Conservation (phyloP, 768 basidiomycete species). For the Auriscalpium microsporum region DNA sequence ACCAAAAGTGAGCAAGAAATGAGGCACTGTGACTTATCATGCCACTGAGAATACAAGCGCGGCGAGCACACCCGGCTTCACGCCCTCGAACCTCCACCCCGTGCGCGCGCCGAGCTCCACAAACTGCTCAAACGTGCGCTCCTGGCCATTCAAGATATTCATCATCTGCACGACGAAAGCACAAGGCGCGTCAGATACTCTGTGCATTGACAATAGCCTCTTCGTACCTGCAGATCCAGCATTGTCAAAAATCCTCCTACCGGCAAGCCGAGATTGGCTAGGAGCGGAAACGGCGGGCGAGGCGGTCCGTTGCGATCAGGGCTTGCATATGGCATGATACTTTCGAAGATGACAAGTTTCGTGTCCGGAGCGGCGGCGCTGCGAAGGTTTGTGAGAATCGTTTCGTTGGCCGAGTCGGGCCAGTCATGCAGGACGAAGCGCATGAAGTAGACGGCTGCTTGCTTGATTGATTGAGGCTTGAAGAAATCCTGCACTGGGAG, state of each 20-base stretch:
- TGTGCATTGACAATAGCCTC: background rate
- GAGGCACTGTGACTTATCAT: background rate
- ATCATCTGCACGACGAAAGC: conserved; percentile 22
- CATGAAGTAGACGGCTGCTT: conserved; percentile 18
- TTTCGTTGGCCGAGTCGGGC: conserved; percentile 7
- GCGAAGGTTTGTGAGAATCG: conserved; percentile 16
- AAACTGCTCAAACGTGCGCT: conserved; percentile 22
- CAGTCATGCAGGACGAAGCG: conserved; percentile 21
- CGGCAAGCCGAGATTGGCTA: conserved; percentile 4
- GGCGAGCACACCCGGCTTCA: background rate
- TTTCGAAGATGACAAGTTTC: conserved; percentile 18
- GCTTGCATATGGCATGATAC: conserved; percentile 12
- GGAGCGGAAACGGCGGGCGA: conserved; percentile 3
- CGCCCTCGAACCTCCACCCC: conserved; percentile 25
- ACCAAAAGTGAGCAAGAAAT: no score
- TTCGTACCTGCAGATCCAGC: conserved; percentile 3
- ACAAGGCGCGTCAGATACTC: background rate
- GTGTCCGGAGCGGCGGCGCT: conserved; percentile 14
- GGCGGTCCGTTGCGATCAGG: background rate
- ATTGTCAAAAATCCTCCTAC: conserved; percentile 1
- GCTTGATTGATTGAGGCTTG: conserved; percentile 14
- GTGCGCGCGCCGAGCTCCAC: conserved; percentile 15
- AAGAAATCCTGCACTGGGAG: conserved; percentile 7
- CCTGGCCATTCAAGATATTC: conserved; percentile 21
- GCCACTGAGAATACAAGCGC: background rate